Evolutionary conservation across 345 rosid species (phyloP).

Genomic region (Eucalyptus pauciflora): DNA sequence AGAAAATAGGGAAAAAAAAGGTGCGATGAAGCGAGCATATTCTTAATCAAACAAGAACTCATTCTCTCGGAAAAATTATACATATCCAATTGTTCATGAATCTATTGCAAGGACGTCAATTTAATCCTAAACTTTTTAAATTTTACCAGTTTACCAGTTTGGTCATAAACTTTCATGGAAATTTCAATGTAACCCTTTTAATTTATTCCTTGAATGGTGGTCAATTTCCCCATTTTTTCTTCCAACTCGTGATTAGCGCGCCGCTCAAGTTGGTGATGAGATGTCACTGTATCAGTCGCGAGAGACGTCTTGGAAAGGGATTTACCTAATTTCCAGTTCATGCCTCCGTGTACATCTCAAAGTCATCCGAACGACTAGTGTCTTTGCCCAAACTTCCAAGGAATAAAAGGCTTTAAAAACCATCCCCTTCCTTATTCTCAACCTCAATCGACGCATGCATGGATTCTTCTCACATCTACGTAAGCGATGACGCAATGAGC

Average conservation of each 20-base stretch:
- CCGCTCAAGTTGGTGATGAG: neutral
- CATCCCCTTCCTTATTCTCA: neutral
- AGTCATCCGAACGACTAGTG: neutral
- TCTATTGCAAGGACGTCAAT: fast-evolving
- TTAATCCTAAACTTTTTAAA: fast-evolving
- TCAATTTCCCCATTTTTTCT: neutral
- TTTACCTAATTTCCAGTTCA: neutral
- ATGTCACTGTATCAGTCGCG: neutral
- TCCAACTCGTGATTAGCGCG: neutral
- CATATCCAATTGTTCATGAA: neutral
- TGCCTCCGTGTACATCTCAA: neutral
- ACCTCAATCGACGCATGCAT: neutral
- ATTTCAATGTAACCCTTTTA: neutral
- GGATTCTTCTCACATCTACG: neutral
- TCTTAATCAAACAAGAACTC: neutral
- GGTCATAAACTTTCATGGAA: fast-evolving
- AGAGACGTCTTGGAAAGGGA: neutral
- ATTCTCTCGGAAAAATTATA: neutral
- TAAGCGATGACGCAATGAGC: neutral
- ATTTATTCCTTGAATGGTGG: neutral
- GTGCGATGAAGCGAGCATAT: neutral
- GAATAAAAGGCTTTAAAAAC: neutral
- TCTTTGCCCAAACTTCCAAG: neutral
- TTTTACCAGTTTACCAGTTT: neutral
- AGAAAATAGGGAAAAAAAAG: neutral